A percentile compares a stretch with the other conserved stretches of the same genome.
phyloP scores from a whole-genome alignment of 371 early-diverging fungal species.

The Mucor mucedo region DNA sequence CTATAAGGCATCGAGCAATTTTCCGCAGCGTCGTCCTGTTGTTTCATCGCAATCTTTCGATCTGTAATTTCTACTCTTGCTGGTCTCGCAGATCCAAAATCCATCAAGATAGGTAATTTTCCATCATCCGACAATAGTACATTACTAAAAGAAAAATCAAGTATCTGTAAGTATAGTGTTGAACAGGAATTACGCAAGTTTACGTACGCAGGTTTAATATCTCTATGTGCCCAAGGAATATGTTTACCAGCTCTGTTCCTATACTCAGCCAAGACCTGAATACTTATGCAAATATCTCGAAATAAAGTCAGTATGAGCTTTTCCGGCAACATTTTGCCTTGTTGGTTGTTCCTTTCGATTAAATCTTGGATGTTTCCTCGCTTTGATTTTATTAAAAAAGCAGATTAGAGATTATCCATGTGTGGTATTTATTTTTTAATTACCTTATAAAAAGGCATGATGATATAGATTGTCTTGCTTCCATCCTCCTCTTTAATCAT shows the following conservation, averaged over 20 bases:
- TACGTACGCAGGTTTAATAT: slow-evolving; percentile 80
- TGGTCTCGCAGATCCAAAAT: slow-evolving; percentile 73
- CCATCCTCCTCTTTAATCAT: slow-evolving; percentile 63
- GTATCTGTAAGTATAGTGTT: background rate
- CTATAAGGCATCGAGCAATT: slow-evolving; percentile 79
- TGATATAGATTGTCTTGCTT: slow-evolving; percentile 68
- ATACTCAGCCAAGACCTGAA: slow-evolving; percentile 64
- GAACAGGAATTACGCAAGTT: slow-evolving; percentile 6
- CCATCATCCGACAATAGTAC: slow-evolving; percentile 69
- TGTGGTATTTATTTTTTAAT: too few species aligned
- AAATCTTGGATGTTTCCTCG: slow-evolving; percentile 71
- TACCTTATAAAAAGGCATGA: slow-evolving; percentile 71
- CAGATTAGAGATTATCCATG: background rate
- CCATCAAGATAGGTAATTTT: slow-evolving; percentile 74
- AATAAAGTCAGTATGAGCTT: slow-evolving; percentile 64
- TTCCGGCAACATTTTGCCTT: slow-evolving; percentile 61
- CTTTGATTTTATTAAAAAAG: slow-evolving; percentile 17
- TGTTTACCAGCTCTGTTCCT: slow-evolving; percentile 46
- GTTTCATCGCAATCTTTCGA: slow-evolving; percentile 66
- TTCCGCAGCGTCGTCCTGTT: slow-evolving; percentile 81
- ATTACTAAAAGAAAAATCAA: slow-evolving; percentile 39
- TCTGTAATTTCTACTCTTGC: slow-evolving; percentile 64
- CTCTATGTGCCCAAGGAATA: slow-evolving; percentile 76
- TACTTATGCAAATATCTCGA: slow-evolving; percentile 62
- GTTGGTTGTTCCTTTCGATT: slow-evolving; percentile 44